phyloP scores from a whole-genome alignment of 176 grass and related monocot genomes.

The Avena atlantica region DNA sequence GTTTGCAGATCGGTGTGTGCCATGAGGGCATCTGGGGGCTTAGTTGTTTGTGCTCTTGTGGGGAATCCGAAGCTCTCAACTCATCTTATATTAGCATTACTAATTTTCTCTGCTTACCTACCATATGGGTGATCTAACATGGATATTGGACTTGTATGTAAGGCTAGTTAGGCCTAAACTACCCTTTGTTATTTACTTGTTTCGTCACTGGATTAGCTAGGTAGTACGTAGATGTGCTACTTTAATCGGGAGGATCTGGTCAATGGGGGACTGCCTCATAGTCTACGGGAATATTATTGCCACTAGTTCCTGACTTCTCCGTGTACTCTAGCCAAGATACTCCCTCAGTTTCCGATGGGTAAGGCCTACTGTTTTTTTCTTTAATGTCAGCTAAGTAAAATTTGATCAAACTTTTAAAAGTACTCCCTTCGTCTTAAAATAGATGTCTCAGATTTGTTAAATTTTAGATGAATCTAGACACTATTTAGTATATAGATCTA shows the following conservation, averaged over 20 bases:
- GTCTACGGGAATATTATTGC: background rate
- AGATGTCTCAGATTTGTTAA: too few species aligned
- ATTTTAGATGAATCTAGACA: too few species aligned
- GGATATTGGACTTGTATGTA: conserved; percentile 9
- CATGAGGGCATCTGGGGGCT: background rate
- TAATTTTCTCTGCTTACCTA: conserved; percentile 2
- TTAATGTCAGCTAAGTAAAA: too few species aligned
- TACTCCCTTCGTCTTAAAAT: too few species aligned
- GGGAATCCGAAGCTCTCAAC: conserved; percentile 28
- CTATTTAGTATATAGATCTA: too few species aligned
- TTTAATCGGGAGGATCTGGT: conserved; percentile 1
- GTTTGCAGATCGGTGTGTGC: conserved; percentile 6
- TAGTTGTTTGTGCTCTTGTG: background rate
- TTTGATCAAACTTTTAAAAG: too few species aligned
- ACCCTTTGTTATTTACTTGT: conserved; percentile 24
- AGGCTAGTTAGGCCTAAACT: background rate
- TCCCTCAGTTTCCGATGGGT: too few species aligned
- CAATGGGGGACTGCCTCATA: background rate
- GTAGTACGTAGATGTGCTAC: background rate
- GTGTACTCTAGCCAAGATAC: background rate
- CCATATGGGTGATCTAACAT: conserved; percentile 45
- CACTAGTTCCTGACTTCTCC: background rate
- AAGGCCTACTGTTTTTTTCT: too few species aligned
- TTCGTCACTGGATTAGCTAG: background rate
- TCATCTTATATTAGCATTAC: background rate